Base-by-base conservation (phyloP, 306 rosid species). In the Dicorynia guianensis region DNA sequence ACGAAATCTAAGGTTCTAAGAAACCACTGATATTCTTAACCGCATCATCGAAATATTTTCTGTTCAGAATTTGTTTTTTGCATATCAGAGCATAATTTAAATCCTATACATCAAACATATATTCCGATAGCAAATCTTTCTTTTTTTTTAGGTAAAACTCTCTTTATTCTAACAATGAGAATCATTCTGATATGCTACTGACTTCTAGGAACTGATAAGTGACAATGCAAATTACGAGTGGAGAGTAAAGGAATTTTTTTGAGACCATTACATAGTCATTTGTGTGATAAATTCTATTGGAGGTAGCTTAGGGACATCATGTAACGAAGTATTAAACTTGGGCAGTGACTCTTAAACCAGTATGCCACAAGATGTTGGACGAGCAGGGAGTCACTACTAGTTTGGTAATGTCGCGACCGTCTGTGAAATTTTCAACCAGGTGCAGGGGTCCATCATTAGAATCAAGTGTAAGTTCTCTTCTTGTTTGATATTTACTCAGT, bases 231-330 rank as follows among this genome's bases (percentile, higher is more conserved):
- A 63, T 57, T 46, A 53, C 40, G 76, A 54, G 70, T 25, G 1
- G 74, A 43, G 30, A 25, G 53, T 42, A 5, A 78, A 52, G 60
- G 60, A 66, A 52, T 44, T 76, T 79, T 6, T 62, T 14, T 63
- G 17, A 13, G 43, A 12, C 53, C 61, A 57, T 20, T 10, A 60
- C 76, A 44, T 63, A 30, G 47, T 66, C 1, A 19, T 30, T 56
- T 77, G 34, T 57, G 36, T 59, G 75, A 12, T 58, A 49, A 59
- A 52, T 54, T n/a, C 20, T 43, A 69, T 63, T 63, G 80, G 90
- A 91, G 98, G 90, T 90, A 87, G 84, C 85, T 79, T 89, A 58
- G 86, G 89, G 76, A 63, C 83, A 19, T 76, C 88, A 74, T 76
- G 81, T 77, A 48, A 82, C 65, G 81, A 82, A 72, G 47, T 84